These are phyloP conservation scores for Camellia japonica DNA, from an alignment of 148 eudicot species.

Conservation along the genomic window DNA sequence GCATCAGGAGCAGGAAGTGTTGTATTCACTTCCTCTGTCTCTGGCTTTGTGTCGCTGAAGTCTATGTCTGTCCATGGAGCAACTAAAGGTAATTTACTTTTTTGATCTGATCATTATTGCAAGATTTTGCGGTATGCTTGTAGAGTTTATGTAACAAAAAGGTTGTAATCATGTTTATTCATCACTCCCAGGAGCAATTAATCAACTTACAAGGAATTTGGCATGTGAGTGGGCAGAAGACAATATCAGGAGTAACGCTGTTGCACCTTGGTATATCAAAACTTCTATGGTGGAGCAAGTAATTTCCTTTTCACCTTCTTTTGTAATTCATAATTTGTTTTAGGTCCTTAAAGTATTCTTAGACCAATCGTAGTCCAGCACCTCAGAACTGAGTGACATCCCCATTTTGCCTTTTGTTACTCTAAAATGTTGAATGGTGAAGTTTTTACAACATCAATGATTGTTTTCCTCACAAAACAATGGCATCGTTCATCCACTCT, in stretches of 20 bases:
- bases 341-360: not conserved
- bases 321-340: not conserved
- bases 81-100: conserved; percentile 48
- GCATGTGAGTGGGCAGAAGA: conserved; percentile 81
- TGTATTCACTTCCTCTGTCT: conserved; percentile 65
- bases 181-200: conserved; percentile 57
- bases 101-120: not conserved
- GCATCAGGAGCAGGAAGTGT: conserved; percentile 58
- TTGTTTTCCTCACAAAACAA: not conserved
- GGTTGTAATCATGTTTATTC: not conserved
- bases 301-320: conserved; percentile 12
- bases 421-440: not conserved
- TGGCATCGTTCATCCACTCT: not conserved
- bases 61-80: conserved; percentile 69
- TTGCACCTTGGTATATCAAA: conserved; percentile 51
- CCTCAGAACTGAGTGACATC: not conserved
- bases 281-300: conserved; percentile 46
- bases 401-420: not conserved
- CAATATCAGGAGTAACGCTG: conserved; percentile 54
- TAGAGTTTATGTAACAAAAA: not conserved
- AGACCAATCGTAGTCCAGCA: not conserved
- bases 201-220: conserved; percentile 61
- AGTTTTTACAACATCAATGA: not conserved
- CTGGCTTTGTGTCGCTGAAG: conserved; percentile 60
- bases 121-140: not conserved